These are phyloP conservation scores for Blastobotrys ciferrii DNA, from an alignment of 1,139 yeast species.

Conservation along the genomic window DNA sequence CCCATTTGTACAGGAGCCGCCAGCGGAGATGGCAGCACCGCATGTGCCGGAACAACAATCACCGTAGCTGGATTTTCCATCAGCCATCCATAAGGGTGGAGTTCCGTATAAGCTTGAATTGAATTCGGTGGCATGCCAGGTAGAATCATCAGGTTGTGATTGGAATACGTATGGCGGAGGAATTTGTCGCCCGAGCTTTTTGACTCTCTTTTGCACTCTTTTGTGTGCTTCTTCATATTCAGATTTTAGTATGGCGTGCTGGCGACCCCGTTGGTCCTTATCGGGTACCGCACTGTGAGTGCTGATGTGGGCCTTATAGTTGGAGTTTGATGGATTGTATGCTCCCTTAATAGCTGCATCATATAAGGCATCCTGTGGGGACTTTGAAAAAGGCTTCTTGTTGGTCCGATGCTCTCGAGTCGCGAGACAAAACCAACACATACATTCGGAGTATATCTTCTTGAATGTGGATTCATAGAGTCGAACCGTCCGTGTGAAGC, in stretches of 20 bases:
- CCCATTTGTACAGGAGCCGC: neutral
- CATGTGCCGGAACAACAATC: conserved; percentile 1
- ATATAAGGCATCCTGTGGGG: neutral
- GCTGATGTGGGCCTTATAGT: neutral
- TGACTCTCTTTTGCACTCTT: neutral
- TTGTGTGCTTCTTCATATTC: neutral
- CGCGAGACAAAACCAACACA: conserved; percentile 36
- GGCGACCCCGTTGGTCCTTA: neutral
- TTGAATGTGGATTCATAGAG: conserved; percentile 27
- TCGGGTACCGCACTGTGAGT: conserved; percentile 1
- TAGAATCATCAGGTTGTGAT: neutral
- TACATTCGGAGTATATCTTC: conserved; percentile 35
- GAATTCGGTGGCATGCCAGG: neutral
- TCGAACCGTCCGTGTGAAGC: conserved; percentile 31
- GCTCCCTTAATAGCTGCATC: neutral
- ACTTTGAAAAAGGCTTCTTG: neutral
- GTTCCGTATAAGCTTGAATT: neutral
- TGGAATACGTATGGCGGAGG: neutral
- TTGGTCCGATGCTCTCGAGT: conserved; percentile 17
- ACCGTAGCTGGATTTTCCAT: neutral
- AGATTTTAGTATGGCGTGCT: neutral
- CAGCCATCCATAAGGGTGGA: neutral
- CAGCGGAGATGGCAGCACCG: neutral
- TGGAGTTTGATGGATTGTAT: neutral
- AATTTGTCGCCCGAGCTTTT: neutral